Percentiles rank a stretch among this genome's conserved stretches.
Conservation (phyloP, 2,329 filamentous ascomycete species). For the Cytospora leucostoma region DNA sequence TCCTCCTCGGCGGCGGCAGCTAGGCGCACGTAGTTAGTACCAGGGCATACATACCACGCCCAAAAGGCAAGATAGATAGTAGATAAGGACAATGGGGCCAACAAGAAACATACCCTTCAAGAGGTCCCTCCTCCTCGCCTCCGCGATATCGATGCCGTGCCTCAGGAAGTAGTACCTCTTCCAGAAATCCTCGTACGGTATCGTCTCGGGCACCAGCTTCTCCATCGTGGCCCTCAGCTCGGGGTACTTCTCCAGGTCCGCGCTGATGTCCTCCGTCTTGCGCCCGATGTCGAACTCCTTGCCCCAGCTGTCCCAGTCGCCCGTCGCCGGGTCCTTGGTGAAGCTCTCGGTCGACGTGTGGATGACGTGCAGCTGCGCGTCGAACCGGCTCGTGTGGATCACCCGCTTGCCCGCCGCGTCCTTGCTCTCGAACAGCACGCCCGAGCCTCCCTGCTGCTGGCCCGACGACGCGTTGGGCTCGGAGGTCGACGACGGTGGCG, state of each 20-base stretch:
- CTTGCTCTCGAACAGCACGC: slow-evolving; percentile 90
- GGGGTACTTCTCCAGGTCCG: slow-evolving; percentile 80
- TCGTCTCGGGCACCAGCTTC: slow-evolving; percentile 86
- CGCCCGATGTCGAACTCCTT: slow-evolving; percentile 75
- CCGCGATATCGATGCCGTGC: slow-evolving; percentile 90
- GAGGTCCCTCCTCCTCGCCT: slow-evolving; percentile 83
- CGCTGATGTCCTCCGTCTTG: slow-evolving; percentile 81
- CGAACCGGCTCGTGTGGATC: slow-evolving; percentile 91
- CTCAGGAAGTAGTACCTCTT: slow-evolving; percentile 92
- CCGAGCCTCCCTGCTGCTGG: slow-evolving; percentile 37
- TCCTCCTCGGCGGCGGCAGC: slow-evolving; percentile 73
- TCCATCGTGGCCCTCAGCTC: slow-evolving; percentile 91
- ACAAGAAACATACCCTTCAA: slow-evolving; percentile 70
- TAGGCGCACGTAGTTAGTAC: slow-evolving; percentile 42
- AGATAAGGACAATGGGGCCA: slow-evolving; percentile 7
- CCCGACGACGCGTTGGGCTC: slow-evolving; percentile 42
- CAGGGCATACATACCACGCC: not conserved
- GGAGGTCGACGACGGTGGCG: slow-evolving; percentile 59
- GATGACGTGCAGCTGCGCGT: slow-evolving; percentile 93
- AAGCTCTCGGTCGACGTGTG: slow-evolving; percentile 84
- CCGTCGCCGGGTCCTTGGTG: slow-evolving; percentile 73
- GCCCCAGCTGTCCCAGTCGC: slow-evolving; percentile 74
- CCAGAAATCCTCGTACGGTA: slow-evolving; percentile 92
- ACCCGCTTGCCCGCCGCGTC: slow-evolving; percentile 88
- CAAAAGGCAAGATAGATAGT: slow-evolving; percentile 15